A percentile compares a stretch with the other conserved stretches of the same genome.
Conservation (phyloP, 2,329 filamentous ascomycete species). For the Dactylellina sp. region DNA sequence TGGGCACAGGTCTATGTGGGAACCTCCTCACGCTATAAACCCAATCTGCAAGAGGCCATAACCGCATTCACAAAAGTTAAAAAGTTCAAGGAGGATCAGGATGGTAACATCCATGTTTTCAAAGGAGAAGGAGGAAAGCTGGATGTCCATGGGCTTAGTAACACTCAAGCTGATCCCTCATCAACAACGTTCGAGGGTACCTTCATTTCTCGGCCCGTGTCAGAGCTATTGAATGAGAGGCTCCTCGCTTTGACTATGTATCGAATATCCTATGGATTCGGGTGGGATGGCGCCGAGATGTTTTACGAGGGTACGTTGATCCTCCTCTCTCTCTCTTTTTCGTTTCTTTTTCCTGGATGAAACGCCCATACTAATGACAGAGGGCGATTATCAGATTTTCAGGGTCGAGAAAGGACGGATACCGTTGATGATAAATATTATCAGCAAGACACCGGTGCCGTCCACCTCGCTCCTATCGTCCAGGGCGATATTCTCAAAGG, state of each 20-base stretch:
- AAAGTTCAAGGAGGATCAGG: slow-evolving; percentile 59
- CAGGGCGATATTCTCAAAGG: slow-evolving; percentile 27
- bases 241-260: slow-evolving; percentile 74
- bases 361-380: slow-evolving; percentile 12
- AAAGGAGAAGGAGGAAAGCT: slow-evolving; percentile 44
- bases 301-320: slow-evolving; percentile 67
- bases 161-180: slow-evolving; percentile 31
- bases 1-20: slow-evolving; percentile 74
- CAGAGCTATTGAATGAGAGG: slow-evolving; percentile 74
- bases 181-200: slow-evolving; percentile 68
- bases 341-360: background rate
- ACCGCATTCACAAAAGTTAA: slow-evolving; percentile 66
- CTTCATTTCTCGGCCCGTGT: slow-evolving; percentile 79
- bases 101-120: slow-evolving; percentile 47
- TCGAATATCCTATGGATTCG: slow-evolving; percentile 68
- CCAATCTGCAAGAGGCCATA: slow-evolving; percentile 70
- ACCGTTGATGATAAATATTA: slow-evolving; percentile 64
- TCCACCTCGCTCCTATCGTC: slow-evolving; percentile 27
- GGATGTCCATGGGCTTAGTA: slow-evolving; percentile 42
- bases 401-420: slow-evolving; percentile 58
- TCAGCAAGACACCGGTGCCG: slow-evolving; percentile 49
- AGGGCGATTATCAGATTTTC: slow-evolving; percentile 52
- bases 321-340: background rate
- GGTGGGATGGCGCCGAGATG: slow-evolving; percentile 77
- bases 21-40: slow-evolving; percentile 78